Conservation (phyloP, 2,329 filamentous ascomycete species). For the Fusarium neocosmosporiellum region DNA sequence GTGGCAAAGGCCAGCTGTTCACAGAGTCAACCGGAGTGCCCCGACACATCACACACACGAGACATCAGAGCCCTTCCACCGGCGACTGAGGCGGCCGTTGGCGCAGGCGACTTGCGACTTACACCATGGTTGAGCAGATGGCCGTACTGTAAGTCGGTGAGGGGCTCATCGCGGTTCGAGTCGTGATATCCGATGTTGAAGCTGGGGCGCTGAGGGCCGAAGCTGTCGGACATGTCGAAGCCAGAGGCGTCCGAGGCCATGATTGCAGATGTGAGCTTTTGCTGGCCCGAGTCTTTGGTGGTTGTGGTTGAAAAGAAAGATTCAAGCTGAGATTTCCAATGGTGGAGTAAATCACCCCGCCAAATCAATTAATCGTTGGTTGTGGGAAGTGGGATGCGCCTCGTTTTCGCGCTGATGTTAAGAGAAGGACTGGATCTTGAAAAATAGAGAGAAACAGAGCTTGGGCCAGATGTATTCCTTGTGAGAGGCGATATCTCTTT, state of each 20-base stretch:
- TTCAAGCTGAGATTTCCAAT: conserved; percentile 41
- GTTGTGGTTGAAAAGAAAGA: conserved; percentile 9
- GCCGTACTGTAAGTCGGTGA: conserved; percentile 72
- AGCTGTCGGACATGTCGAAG: conserved; percentile 42
- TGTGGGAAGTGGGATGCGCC: conserved; percentile 28
- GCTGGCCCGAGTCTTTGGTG: background rate
- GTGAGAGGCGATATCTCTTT: background rate
- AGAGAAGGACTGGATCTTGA: background rate
- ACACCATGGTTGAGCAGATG: conserved; percentile 77
- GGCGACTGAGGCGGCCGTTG: background rate
- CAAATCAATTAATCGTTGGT: conserved; percentile 26
- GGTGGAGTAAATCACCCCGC: conserved; percentile 45
- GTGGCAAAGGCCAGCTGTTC: conserved; percentile 82
- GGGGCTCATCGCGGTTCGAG: conserved; percentile 67
- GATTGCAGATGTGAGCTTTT: background rate
- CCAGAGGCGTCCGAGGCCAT: conserved; percentile 41
- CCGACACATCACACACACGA: background rate
- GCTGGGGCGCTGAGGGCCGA: conserved; percentile 49
- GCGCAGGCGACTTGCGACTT: conserved; percentile 51
- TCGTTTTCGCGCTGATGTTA: background rate
- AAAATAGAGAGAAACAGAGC: background rate
- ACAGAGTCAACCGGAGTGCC: conserved; percentile 32
- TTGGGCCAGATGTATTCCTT: background rate
- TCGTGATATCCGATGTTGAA: conserved; percentile 84
- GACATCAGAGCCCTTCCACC: background rate